Evolutionary conservation across 345 rosid species (phyloP), one percentile per base, ranked within the genome.

Genomic region (Garcia nutans): DNA sequence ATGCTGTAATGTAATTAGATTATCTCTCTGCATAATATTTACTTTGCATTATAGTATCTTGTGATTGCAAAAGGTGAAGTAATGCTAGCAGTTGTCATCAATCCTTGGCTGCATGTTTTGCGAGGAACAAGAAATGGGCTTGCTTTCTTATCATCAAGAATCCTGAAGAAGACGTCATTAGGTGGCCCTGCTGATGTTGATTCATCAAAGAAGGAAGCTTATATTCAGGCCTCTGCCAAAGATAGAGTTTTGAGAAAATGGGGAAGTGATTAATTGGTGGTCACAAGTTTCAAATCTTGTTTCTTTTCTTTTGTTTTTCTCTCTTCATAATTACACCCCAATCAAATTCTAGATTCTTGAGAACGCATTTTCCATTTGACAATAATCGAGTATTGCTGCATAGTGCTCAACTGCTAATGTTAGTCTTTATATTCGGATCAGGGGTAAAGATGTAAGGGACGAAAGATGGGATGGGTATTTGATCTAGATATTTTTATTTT

Each of bases 181-280:
- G 82, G 73, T 65, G 63, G 71, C 65, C 77, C 69, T 63, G 73
- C 75, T 47, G 77, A 75, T 71, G 56, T 19, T 65, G 83, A 76
- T 72, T 24, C 37, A 22, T 76, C 86, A 23, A 83, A 80, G 77
- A 86, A 85, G 47, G 87, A 81, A 76, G 85, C 60, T 65, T 65
- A 11, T 54, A 68, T 24, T 72, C 74, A n/a, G 47, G 85, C 79
- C 76, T 89, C 97, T 70, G 97, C 98, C 69, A 92, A 91, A 85
- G 96, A 94, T 64, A 85, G 79, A 74, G 93, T 92, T 65, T 52
- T 88, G 66, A 88, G 84, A 72, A 94, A 94, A 85, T 94, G 97
- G 96, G 97, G 94, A 81, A 91, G 88, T 50, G 80, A 82, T 76
- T 94, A 77, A 90, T 66, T 55, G 5, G 61, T 42, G 37, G 28